Percentiles rank a stretch among this genome's conserved stretches.
These are phyloP conservation scores for Lumnitzera littorea DNA, from an alignment of 345 rosid species.

Conservation along the genomic window DNA sequence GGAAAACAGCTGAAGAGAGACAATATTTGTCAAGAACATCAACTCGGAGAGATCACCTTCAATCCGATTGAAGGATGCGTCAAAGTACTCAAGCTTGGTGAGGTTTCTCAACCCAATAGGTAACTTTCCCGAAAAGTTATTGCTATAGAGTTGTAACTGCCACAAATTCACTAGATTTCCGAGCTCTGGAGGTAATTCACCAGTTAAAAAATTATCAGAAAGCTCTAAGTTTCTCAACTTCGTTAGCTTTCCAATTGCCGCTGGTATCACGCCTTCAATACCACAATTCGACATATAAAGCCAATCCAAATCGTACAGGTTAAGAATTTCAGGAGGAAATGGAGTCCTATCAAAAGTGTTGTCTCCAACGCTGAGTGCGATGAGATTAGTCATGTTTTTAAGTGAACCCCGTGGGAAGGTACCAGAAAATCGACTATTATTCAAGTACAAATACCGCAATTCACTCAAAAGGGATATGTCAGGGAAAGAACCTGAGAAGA, in stretches of 20 bases:
- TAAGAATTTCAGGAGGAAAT: conserved; percentile 41
- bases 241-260: conserved; percentile 47
- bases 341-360: conserved; percentile 35
- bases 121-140: conserved; percentile 50
- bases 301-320: conserved; percentile 43
- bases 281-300: conserved; percentile 65
- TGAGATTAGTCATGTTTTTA: conserved; percentile 35
- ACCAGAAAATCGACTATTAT: conserved; percentile 56
- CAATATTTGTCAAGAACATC: conserved; percentile 43
- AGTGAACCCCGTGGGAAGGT: conserved; percentile 71
- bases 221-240: conserved; percentile 56
- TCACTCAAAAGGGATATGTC: conserved; percentile 40
- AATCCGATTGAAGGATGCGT: conserved; percentile 49
- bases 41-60: conserved; percentile 63
- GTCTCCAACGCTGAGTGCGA: conserved; percentile 61
- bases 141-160: conserved; percentile 65
- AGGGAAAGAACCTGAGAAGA: conserved; percentile 56
- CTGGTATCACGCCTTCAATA: conserved; percentile 50
- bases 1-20: conserved; percentile 47
- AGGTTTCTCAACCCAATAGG: conserved; percentile 65
- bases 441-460: conserved; percentile 45
- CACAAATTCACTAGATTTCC: conserved; percentile 48
- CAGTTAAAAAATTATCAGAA: conserved; percentile 34
- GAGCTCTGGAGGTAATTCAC: conserved; percentile 56
- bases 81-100: conserved; percentile 46